Percentiles rank a stretch among this genome's conserved stretches.
Evolutionary conservation across 2,329 filamentous ascomycete species (phyloP).

Genomic region (Epicoccum nigrum): DNA sequence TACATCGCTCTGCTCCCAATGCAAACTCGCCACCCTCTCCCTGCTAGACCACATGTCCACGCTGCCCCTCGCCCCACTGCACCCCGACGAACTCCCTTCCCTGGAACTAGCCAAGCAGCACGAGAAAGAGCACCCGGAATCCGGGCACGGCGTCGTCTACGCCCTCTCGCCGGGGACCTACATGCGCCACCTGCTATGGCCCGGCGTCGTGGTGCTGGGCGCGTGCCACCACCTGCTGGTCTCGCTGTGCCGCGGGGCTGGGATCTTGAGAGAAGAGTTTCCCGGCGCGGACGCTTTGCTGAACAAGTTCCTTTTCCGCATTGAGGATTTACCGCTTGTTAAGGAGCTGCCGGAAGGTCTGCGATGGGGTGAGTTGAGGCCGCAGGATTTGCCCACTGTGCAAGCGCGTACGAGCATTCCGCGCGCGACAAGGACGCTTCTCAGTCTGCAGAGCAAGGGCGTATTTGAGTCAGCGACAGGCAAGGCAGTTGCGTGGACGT

Average conservation of each 20-base stretch:
- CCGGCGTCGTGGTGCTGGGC: slow-evolving; percentile 53
- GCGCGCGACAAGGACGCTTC: slow-evolving; percentile 56
- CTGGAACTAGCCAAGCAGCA: slow-evolving; percentile 39
- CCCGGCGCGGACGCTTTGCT: slow-evolving; percentile 42
- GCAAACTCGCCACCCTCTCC: slow-evolving; percentile 37
- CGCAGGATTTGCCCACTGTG: slow-evolving; percentile 63
- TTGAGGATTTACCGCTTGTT: slow-evolving; percentile 53
- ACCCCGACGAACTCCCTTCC: slow-evolving; percentile 30
- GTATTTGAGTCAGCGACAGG: slow-evolving; percentile 53
- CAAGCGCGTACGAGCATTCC: slow-evolving; percentile 57
- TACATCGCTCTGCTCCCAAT: slow-evolving; percentile 28
- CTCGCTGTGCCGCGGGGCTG: slow-evolving; percentile 26
- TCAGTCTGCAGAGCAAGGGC: slow-evolving; percentile 49
- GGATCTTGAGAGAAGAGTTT: slow-evolving; percentile 37
- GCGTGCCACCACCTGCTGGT: slow-evolving; percentile 47
- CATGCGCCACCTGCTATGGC: slow-evolving; percentile 40
- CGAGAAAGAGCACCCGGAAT: slow-evolving; percentile 33
- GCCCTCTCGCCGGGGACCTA: slow-evolving; percentile 30
- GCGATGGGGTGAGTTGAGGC: slow-evolving; percentile 60
- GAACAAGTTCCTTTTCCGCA: slow-evolving; percentile 64
- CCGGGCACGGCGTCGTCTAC: slow-evolving; percentile 28
- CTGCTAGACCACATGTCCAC: slow-evolving; percentile 38
- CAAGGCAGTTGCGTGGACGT: slow-evolving; percentile 68
- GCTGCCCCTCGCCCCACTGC: slow-evolving; percentile 35
- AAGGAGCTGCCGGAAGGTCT: slow-evolving; percentile 55